Base-by-base conservation (phyloP, 495 filamentous ascomycete genomes). In the Amniculicola lignicola region DNA sequence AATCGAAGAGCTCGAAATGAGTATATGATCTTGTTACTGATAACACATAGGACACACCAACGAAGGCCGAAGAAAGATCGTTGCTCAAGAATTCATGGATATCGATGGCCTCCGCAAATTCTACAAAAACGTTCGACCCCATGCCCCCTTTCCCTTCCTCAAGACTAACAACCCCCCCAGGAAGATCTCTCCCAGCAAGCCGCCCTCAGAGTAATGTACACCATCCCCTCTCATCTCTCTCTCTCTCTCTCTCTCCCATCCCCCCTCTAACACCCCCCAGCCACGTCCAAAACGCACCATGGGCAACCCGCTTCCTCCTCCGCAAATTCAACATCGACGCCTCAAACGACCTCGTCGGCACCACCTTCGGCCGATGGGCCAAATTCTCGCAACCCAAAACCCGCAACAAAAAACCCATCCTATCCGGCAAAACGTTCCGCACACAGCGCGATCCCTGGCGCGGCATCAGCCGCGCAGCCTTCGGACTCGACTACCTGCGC, bases 401-500 rank as follows among this genome's bases (percentile, higher is more conserved):
- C 4, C 67, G 74, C 6, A 76, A 74, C 10, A 75, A 75, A n/a
- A 79, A 75, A 50, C 74, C 78, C 0, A 64, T 80, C 24, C 64
- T 77, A 31, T 71, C 64, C 27, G 76, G 76, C 6, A 77, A 74
- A 49, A 70, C 77, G 14, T 81, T 75, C 67, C 74, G 70, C 43
- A 69, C 72, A 22, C 71, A 74, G 39, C 66, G 66, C 25, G 78
- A 81, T 63, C 79, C 79, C 25, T 81, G 77, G 78, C 69, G 78
- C 51, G 74, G 73, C 33, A 70, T 80, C 25, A 69, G 59, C 22
- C 68, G 74, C 41, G 73, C 72, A 16, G 72, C 72, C 2, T 81
- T 80, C 62, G 77, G 79, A 21, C 31, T 77, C 18, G 79, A 81
- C 60, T 79, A 81, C 61, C 65, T 81, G 51, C 75, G 76, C 52